Evolutionary conservation across 2,329 filamentous ascomycete species (phyloP).

Genomic region (Aspergillus hiratsukae): DNA sequence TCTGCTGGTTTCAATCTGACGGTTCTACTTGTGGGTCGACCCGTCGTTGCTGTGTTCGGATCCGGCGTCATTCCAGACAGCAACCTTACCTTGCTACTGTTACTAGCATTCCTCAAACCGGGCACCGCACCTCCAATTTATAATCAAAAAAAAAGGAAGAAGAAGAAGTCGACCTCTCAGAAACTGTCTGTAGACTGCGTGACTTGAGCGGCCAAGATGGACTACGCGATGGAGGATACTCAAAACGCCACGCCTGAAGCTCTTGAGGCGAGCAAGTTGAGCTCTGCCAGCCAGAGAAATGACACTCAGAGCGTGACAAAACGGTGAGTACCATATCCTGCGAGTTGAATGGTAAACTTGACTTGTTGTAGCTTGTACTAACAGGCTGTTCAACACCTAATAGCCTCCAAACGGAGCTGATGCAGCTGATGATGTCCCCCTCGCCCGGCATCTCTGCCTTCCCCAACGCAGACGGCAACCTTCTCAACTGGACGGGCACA

Average conservation of each 20-base stretch:
- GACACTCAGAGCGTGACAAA: slow-evolving; percentile 74
- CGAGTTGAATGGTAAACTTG: background rate
- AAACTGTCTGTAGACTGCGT: background rate
- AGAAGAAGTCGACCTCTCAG: background rate
- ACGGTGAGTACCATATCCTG: slow-evolving; percentile 50
- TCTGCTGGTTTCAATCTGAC: slow-evolving; percentile 16
- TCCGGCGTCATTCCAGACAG: slow-evolving; percentile 32
- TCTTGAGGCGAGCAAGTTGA: slow-evolving; percentile 59
- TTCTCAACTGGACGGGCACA: slow-evolving; percentile 89
- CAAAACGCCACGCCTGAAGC: slow-evolving; percentile 65
- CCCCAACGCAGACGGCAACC: slow-evolving; percentile 81
- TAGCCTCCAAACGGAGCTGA: slow-evolving; percentile 93
- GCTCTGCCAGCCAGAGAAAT: slow-evolving; percentile 50
- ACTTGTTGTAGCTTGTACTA: background rate
- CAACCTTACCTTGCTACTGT: slow-evolving; percentile 22
- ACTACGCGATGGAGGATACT: slow-evolving; percentile 55
- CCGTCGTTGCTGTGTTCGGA: slow-evolving; percentile 20
- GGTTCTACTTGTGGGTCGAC: slow-evolving; percentile 17
- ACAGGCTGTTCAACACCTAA: background rate
- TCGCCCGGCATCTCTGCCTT: slow-evolving; percentile 94
- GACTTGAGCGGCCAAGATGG: slow-evolving; percentile 36
- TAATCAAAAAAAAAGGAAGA: background rate
- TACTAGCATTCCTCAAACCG: slow-evolving; percentile 18
- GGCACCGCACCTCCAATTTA: slow-evolving; percentile 7
- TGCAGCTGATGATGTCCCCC: slow-evolving; percentile 95